Evolutionary conservation across 2,329 filamentous ascomycete genomes (phyloP), one percentile per base, ranked within the genome.

Genomic region (Phaeosphaeria sp.): DNA sequence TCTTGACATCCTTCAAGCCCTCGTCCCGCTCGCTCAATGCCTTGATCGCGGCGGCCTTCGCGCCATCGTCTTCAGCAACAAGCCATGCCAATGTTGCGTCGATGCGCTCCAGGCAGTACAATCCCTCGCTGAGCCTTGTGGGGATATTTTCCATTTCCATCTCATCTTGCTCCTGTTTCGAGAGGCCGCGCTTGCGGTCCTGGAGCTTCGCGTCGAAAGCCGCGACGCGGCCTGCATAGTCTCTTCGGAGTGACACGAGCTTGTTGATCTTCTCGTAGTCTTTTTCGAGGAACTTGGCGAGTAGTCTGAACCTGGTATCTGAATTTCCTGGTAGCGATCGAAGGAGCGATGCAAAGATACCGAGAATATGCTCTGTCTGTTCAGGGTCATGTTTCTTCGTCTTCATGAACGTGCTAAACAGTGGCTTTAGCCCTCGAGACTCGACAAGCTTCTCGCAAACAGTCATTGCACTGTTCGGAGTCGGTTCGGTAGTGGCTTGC

Each of bases 281-380:
- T 73, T 92, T 96, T 76, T 99, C 95, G 18, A 97, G 90, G 69
- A 98, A 98, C 73, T 99, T 99, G 48, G 93, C 94, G 3, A 98
- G 84, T 0, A 90, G 86, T 3, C 95, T 87, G 66, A 98, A 96
- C 6, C 95, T 86, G 30, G 89, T 84, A 0, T 91, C 83, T 1
- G 91, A 93, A 30, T 92, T 87, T 17, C 88, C 91, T 0, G 93
- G 93, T 1, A 99, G 78, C 3, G 89, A 83, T 22, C 93, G 89
- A 1, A 99, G 82, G 74, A 99, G 84, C 0, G 91, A 91, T 0
- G 91, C 87, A 62, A 98, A 93, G 9, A 98, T 90, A 8, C 91
- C 89, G 6, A 98, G 82, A 0, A 98, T 80, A 74, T 97, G 93
- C 70, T 96, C 92, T 0, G 86, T 87, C 0, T 86, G 84, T 56